phyloP scores from a whole-genome alignment of 352 stramenopile species.

The Pythium insidiosum region DNA sequence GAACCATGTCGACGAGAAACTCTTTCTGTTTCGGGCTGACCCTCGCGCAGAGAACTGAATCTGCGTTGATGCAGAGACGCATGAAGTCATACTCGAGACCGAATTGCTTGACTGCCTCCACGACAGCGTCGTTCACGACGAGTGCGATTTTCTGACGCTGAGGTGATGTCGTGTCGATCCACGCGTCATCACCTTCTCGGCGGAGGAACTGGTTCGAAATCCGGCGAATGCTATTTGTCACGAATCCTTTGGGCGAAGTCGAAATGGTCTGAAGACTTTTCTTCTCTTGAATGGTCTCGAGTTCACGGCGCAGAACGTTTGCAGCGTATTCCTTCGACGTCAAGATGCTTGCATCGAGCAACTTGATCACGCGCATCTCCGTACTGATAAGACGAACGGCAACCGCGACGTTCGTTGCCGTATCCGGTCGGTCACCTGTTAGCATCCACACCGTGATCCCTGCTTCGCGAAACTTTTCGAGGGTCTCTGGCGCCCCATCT shows the following conservation, averaged over 20 bases:
- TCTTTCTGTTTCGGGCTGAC: too few relatives aligned
- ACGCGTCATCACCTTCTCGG: too few relatives aligned
- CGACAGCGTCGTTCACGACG: constrained; percentile 80
- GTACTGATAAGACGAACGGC: constrained; percentile 83
- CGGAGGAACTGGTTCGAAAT: too few relatives aligned
- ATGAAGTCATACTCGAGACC: constrained; percentile 29
- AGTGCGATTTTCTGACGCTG: constrained; percentile 58
- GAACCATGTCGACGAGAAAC: too few relatives aligned
- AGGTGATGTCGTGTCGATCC: too few relatives aligned
- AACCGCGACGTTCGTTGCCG: constrained; percentile 94
- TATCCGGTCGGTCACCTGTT: constrained; percentile 93
- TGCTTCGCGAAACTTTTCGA: constrained; percentile 71
- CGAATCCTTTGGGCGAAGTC: constrained; percentile 27
- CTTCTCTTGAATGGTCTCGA: constrained; percentile 35
- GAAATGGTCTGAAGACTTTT: constrained; percentile 36
- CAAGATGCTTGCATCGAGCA: constrained; percentile 45
- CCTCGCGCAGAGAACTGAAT: too few relatives aligned
- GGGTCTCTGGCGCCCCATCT: constrained; percentile 82
- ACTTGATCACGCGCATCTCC: constrained; percentile 66
- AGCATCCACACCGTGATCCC: constrained; percentile 93
- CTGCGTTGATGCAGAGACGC: constrained; percentile 59
- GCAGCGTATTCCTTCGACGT: too few relatives aligned
- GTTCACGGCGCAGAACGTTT: too few relatives aligned
- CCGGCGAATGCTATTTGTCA: constrained; percentile 35
- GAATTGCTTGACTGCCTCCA: constrained; percentile 55